phyloP scores from a whole-genome alignment of 306 rosid genomes.

The Glycyrrhiza uralensis region DNA sequence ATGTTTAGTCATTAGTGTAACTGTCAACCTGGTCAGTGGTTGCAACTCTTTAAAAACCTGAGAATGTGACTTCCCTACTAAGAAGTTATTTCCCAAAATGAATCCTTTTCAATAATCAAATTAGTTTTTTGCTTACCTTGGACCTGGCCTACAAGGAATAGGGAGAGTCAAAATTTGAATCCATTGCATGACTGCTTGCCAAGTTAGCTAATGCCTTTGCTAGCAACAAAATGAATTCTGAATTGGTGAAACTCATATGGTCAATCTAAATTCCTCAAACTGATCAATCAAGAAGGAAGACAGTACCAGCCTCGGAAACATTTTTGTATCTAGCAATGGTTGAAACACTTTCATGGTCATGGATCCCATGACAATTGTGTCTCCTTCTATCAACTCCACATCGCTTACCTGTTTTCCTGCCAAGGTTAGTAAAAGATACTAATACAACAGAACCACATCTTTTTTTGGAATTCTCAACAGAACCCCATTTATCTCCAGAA shows the following conservation, averaged over 20 bases:
- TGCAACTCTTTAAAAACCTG: not conserved
- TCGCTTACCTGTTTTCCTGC: slow-evolving; percentile 55
- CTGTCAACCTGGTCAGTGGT: not conserved
- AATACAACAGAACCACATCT: slow-evolving; percentile 24
- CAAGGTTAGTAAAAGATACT: slow-evolving; percentile 7
- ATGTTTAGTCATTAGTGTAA: not conserved
- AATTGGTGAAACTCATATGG: not conserved
- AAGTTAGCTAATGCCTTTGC: slow-evolving; percentile 83
- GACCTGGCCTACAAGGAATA: slow-evolving; percentile 83
- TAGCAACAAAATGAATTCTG: slow-evolving; percentile 40
- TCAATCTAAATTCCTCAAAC: not conserved
- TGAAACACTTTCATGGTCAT: slow-evolving; percentile 64
- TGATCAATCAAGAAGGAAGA: slow-evolving; percentile 21
- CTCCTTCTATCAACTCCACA: slow-evolving; percentile 68
- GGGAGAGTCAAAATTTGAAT: slow-evolving; percentile 82
- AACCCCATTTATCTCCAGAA: slow-evolving; percentile 2
- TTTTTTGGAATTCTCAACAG: too few relatives aligned
- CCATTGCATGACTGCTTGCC: slow-evolving; percentile 74
- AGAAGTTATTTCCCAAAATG: not conserved
- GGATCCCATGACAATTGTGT: slow-evolving; percentile 75
- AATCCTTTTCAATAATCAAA: not conserved
- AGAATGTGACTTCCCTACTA: not conserved
- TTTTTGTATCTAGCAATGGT: slow-evolving; percentile 42
- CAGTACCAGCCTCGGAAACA: slow-evolving; percentile 61
- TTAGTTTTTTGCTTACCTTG: slow-evolving; percentile 42